Conservation (phyloP, 371 early-diverging fungal genomes). For the Apophysomyces trapeziformis region DNA sequence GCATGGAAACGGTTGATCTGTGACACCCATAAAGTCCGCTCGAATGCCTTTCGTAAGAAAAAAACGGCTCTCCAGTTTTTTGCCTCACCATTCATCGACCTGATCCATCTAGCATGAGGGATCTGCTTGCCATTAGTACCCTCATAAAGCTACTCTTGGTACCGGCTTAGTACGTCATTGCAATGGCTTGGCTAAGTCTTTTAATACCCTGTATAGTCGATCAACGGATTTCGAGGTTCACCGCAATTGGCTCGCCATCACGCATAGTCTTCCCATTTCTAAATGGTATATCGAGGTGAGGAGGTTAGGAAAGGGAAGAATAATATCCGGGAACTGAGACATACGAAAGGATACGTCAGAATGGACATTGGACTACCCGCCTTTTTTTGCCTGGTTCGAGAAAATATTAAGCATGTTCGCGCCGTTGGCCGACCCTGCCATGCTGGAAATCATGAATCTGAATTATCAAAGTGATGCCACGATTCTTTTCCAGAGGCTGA, state of each 20-base stretch:
- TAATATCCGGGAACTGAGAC: not conserved
- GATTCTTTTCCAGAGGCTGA: slow-evolving; percentile 83
- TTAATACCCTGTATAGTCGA: slow-evolving; percentile 50
- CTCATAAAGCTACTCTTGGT: slow-evolving; percentile 72
- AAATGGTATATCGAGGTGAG: slow-evolving; percentile 91
- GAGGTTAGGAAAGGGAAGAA: no score
- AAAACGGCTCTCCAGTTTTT: not conserved
- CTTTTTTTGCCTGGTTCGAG: slow-evolving; percentile 98
- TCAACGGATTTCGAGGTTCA: slow-evolving; percentile 99
- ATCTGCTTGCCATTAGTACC: slow-evolving; percentile 57
- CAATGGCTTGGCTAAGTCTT: slow-evolving; percentile 3
- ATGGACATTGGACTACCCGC: slow-evolving; percentile 98
- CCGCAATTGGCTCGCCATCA: slow-evolving; percentile 97
- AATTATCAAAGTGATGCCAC: slow-evolving; percentile 70
- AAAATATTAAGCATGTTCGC: slow-evolving; percentile 74
- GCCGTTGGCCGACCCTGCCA: slow-evolving; percentile 68
- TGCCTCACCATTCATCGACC: not conserved
- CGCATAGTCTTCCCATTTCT: slow-evolving; percentile 77
- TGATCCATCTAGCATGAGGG: slow-evolving; percentile 23
- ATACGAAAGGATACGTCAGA: slow-evolving; percentile 75
- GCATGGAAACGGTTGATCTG: no score
- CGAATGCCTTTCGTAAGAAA: not conserved
- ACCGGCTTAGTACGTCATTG: slow-evolving; percentile 71
- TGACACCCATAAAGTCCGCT: not conserved
- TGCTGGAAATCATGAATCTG: slow-evolving; percentile 75